phyloP scores from a whole-genome alignment of 106 monocot genomes.

The Iris macrosiphon region DNA sequence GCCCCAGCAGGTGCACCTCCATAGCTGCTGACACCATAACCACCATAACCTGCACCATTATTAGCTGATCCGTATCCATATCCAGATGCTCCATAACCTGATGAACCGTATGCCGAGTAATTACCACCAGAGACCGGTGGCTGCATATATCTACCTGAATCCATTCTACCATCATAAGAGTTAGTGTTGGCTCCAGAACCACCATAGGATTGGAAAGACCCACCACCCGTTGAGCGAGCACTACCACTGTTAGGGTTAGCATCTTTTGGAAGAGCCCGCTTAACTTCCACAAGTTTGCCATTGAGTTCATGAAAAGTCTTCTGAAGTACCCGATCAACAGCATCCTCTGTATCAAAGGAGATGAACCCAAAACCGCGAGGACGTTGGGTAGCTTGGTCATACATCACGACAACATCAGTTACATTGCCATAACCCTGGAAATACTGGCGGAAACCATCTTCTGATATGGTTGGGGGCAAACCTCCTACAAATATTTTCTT shows the following conservation, averaged over 20 bases:
- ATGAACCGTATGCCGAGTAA: conserved; percentile 6
- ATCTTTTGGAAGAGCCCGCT: no score
- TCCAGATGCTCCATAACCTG: conserved; percentile 53
- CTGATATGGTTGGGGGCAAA: conserved; percentile 61
- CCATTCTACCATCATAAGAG: conserved; percentile 66
- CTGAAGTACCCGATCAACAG: no score
- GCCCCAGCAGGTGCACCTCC: no score
- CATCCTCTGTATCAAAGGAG: no score
- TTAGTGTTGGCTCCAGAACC: conserved; percentile 25
- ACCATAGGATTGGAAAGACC: conserved; percentile 44
- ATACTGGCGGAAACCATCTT: conserved; percentile 69
- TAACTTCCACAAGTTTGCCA: no score
- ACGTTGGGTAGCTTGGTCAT: conserved; percentile 70
- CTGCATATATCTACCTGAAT: conserved; percentile 58
- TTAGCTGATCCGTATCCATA: conserved; percentile 42
- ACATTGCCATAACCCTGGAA: conserved; percentile 64
- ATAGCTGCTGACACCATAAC: no score
- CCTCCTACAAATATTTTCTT: no score
- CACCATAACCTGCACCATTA: conserved; percentile 55
- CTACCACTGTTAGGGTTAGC: conserved; percentile 39
- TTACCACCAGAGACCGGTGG: conserved; percentile 33
- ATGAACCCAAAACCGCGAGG: no score
- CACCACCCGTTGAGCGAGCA: conserved; percentile 35
- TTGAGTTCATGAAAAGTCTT: no score
- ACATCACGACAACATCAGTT: conserved; percentile 86